Evolutionary conservation across 108 stramenopile genomes (phyloP), one percentile per base, ranked within the genome.

Genomic region (Cylindrotheca fusiformis): DNA sequence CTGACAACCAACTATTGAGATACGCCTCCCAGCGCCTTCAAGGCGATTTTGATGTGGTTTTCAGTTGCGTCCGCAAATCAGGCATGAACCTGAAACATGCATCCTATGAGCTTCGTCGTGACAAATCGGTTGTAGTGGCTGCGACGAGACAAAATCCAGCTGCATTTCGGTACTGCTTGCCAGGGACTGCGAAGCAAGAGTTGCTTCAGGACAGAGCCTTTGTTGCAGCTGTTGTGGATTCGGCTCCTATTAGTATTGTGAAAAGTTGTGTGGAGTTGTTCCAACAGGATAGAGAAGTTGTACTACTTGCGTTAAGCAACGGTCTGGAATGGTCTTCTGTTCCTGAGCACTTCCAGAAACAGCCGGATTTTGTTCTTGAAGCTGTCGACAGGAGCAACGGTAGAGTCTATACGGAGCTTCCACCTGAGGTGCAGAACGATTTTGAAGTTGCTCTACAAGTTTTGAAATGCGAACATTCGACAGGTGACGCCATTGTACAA

Each of bases 1-100:
- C 63, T 21, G 28, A 55, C 21, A 47, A 26, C 3, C 49, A 60
- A 28, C 48, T 74, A 3, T 58, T 81, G 33, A 41, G 60, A 52
- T 76, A 72, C 56, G 80, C 72, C 23, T 69, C 72, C 2, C 63
- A 55, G 4, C 66, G 68, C 27, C 63, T 76, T 1, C 61, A 72
- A 48, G 67, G 60, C 20, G 72, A 76, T 44, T 50, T 41, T 23
- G 68, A 65, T 1, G 74, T 81, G 0, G 80, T 81, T 4, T 49
- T 53, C 20, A 45, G 17, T 21, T 74, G 74, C 21, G 67, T 76
- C 10, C 17, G 25, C 18, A 54, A 76, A 31, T 61, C 65, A 5
- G 75, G 80, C 1, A 21, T 55, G 29, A 58, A 73, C 2, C 32
- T 76, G 41, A 71, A 78, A 55, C 52, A 62, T 47, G 76, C 76